Evolutionary conservation across 305 asterid genomes (phyloP).

Genomic region (Solanum aculeatissimum): DNA sequence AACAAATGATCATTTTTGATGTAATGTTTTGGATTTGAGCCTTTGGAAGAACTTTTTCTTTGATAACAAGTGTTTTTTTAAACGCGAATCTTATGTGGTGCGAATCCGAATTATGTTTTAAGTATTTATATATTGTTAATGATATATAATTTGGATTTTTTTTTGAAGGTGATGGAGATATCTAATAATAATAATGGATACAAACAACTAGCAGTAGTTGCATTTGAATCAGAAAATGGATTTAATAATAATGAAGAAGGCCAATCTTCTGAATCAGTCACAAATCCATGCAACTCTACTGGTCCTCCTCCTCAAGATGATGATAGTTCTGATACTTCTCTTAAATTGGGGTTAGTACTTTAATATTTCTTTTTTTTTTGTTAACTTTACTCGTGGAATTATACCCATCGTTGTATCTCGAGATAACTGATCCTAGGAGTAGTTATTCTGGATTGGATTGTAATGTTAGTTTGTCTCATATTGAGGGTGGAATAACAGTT

Average conservation of each 20-base stretch:
- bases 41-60: too few species aligned
- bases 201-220: background rate
- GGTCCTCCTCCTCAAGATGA: conserved; percentile 56
- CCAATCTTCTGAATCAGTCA: conserved; percentile 55
- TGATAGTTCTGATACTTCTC: conserved; percentile 60
- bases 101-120: too few species aligned
- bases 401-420: too few species aligned
- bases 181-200: conserved; percentile 14
- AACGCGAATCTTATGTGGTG: too few species aligned
- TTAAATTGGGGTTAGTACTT: conserved; percentile 54
- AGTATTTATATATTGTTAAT: background rate
- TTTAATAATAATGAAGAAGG: conserved; percentile 41
- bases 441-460: accelerated
- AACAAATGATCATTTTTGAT: too few species aligned
- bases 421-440: background rate
- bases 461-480: background rate
- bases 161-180: conserved; percentile 31
- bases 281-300: conserved; percentile 32
- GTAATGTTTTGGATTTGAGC: too few species aligned
- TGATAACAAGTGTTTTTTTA: too few species aligned
- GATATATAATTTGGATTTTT: background rate
- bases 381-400: background rate
- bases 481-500: background rate
- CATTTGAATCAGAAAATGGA: conserved; percentile 28
- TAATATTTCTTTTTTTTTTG: background rate